Evolutionary conservation across 2,329 filamentous ascomycete genomes (phyloP).

Genomic region (Phialemonium atrogriseum): DNA sequence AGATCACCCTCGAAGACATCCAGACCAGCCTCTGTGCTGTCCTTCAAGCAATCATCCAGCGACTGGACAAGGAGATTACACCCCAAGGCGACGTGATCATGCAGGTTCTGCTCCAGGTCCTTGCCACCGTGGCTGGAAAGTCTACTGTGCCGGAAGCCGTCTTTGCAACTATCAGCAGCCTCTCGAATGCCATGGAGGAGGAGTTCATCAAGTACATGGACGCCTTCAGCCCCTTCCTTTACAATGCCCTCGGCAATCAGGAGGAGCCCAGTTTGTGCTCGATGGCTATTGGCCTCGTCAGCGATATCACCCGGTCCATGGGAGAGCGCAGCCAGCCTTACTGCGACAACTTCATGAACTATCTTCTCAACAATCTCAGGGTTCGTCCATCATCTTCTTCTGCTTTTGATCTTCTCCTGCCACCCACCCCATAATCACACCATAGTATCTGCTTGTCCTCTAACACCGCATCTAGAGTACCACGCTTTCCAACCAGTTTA

Average conservation of each 20-base stretch:
- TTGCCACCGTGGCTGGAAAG: conserved; percentile 70
- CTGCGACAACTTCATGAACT: conserved; percentile 98
- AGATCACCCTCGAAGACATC: conserved; percentile 92
- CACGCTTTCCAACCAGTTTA: conserved; percentile 88
- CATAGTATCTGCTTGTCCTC: no score
- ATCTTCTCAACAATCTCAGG: conserved; percentile 83
- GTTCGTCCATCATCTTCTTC: conserved; percentile 36
- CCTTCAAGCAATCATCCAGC: conserved; percentile 81
- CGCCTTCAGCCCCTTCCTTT: conserved; percentile 82
- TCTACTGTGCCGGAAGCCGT: conserved; percentile 91
- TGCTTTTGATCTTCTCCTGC: conserved; percentile 10
- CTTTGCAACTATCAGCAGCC: conserved; percentile 85
- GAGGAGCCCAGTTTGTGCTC: conserved; percentile 91
- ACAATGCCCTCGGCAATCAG: conserved; percentile 90
- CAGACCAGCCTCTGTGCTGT: conserved; percentile 93
- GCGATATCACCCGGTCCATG: conserved; percentile 88
- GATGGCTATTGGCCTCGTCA: conserved; percentile 95
- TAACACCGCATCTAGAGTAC: conserved; percentile 51
- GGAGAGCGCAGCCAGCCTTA: conserved; percentile 87
- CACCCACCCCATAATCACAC: no score
- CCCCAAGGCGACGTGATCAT: conserved; percentile 92
- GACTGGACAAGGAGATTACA: conserved; percentile 82
- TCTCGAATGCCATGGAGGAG: conserved; percentile 84
- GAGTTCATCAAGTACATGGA: conserved; percentile 98
- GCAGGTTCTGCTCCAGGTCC: conserved; percentile 74